phyloP scores from a whole-genome alignment of 768 basidiomycete genomes.

The Termitomyces eurrhizus region DNA sequence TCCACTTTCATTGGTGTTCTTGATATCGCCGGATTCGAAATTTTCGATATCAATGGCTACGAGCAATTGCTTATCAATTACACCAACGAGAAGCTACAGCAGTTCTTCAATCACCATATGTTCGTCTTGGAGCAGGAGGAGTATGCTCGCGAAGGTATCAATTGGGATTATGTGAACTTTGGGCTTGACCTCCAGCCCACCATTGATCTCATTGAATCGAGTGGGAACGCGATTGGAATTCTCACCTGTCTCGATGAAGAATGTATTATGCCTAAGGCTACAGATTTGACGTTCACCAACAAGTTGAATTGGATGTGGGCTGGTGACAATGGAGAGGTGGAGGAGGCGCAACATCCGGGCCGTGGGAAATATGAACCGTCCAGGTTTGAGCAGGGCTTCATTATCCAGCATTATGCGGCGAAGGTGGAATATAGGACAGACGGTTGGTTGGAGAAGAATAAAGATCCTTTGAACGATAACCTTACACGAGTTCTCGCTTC shows the following conservation, averaged over 20 bases:
- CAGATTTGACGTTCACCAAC: constrained; percentile 90
- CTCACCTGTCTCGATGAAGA: constrained; percentile 94
- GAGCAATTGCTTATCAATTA: constrained; percentile 99
- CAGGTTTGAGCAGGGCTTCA: constrained; percentile 91
- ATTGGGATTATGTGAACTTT: constrained; percentile 98
- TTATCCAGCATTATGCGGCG: constrained; percentile 94
- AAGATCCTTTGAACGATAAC: constrained; percentile 96
- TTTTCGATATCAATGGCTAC: constrained; percentile 91
- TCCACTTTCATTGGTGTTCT: constrained; percentile 96
- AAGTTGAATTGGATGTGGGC: constrained; percentile 85
- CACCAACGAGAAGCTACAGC: constrained; percentile 97
- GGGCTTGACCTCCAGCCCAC: constrained; percentile 97
- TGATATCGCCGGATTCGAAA: constrained; percentile 99
- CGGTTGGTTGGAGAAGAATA: constrained; percentile 99
- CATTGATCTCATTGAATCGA: constrained; percentile 94
- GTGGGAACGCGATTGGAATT: constrained; percentile 79
- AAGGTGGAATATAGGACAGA: constrained; percentile 94
- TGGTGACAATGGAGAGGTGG: constrained; percentile 38
- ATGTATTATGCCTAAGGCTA: constrained; percentile 99
- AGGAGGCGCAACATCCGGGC: constrained; percentile 63
- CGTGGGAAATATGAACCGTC: constrained; percentile 81
- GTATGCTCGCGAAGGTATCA: constrained; percentile 92
- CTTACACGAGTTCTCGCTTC: constrained; percentile 82
- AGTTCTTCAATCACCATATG: constrained; percentile 99
- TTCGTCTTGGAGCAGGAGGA: constrained; percentile 99